phyloP scores from a whole-genome alignment of 345 rosid species.

The Gossypium sturtianum region DNA sequence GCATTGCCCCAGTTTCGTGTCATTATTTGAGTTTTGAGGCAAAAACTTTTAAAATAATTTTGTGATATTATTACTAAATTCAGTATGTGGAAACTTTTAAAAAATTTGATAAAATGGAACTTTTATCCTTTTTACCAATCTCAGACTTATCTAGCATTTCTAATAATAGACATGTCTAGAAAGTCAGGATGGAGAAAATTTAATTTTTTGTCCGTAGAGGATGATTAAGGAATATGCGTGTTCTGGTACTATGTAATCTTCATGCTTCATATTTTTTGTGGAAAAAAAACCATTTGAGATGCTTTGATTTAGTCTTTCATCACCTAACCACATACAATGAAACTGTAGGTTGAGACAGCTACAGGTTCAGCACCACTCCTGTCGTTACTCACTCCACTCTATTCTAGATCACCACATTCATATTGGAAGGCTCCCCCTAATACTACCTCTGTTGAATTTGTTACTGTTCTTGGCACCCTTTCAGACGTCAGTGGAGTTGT shows the following conservation, averaged over 20 bases:
- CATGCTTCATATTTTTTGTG: not conserved
- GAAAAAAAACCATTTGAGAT: not conserved
- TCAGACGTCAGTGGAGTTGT: conserved; percentile 81
- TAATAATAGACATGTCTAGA: not conserved
- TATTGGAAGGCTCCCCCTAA: conserved; percentile 90
- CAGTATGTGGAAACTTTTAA: not conserved
- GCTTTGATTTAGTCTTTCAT: not conserved
- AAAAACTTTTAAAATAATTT: not conserved
- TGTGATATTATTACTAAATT: not conserved
- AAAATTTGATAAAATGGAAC: not conserved
- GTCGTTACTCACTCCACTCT: conserved; percentile 70
- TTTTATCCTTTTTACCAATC: not conserved
- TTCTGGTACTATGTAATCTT: not conserved
- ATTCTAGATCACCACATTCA: conserved; percentile 43
- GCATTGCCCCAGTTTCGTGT: not conserved
- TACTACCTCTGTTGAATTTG: conserved; percentile 55
- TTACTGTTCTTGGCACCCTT: conserved; percentile 53
- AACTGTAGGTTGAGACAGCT: conserved; percentile 79
- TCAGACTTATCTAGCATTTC: not conserved
- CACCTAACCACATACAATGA: conserved; percentile 14
- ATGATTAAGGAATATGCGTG: not conserved
- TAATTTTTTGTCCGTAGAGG: not conserved
- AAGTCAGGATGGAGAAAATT: not conserved
- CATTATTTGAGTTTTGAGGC: not conserved
- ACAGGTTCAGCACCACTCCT: conserved; percentile 71